Percentiles rank a stretch among this genome's conserved stretches.
Conservation (phyloP, 192 early-diverging fungal genomes). For the Thoreauomyces humboldtii region DNA sequence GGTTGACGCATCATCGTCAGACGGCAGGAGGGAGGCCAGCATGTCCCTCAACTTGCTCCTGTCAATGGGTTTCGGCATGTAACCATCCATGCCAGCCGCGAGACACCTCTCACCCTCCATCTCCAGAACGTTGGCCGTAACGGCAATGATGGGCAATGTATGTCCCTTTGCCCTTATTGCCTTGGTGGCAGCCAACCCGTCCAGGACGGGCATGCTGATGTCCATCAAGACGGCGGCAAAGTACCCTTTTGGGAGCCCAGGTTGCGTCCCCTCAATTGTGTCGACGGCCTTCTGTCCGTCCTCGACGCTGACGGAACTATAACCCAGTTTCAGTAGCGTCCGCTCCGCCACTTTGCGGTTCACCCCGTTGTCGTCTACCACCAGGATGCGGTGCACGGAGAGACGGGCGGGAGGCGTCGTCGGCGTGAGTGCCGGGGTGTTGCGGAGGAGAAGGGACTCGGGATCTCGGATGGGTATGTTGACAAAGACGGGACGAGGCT, state of each 20-base stretch:
- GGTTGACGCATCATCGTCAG: no score
- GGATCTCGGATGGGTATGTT: background rate
- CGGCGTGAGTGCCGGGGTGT: no score
- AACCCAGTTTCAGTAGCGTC: conserved; percentile 1
- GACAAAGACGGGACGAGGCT: background rate
- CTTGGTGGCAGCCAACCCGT: conserved; percentile 7
- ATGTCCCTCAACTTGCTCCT: background rate
- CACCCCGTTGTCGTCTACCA: conserved; percentile 18
- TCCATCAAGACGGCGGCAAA: conserved; percentile 22
- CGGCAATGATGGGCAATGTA: conserved; percentile 14
- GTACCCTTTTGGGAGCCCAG: background rate
- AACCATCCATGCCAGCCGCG: conserved; percentile 12
- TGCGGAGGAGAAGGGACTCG: no score
- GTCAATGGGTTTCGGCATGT: conserved; percentile 15
- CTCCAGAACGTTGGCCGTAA: conserved; percentile 15
- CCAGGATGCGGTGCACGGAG: conserved; percentile 3
- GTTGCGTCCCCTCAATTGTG: background rate
- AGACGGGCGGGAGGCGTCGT: no score
- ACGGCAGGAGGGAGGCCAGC: no score
- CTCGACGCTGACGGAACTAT: background rate
- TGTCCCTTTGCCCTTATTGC: background rate
- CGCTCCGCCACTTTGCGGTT: conserved; percentile 11
- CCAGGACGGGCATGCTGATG: conserved; percentile 22
- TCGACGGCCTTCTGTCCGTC: conserved; percentile 9
- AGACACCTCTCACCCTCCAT: conserved; percentile 9